A percentile compares a stretch with the other conserved stretches of the same genome.
Evolutionary conservation across 495 filamentous ascomycete species (phyloP).

Genomic region (Neurospora tetraspora): DNA sequence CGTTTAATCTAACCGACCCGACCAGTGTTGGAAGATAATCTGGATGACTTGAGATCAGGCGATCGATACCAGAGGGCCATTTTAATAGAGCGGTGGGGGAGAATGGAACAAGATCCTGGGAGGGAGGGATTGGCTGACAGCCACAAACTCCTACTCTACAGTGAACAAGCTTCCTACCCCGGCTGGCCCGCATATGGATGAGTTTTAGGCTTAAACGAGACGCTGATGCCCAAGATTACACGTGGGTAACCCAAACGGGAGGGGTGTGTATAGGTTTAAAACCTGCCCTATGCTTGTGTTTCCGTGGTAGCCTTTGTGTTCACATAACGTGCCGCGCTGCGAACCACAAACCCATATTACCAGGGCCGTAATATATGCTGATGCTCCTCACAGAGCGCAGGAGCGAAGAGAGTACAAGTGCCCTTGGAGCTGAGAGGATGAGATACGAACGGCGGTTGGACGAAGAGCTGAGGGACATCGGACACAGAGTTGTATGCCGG

Average conservation of each 20-base stretch:
- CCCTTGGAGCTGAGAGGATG: not conserved
- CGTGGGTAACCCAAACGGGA: constrained; percentile 2
- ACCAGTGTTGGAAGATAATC: constrained; percentile 7
- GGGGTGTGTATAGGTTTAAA: not conserved
- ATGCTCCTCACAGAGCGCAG: not conserved
- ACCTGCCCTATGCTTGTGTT: not conserved
- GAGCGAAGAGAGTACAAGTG: not conserved
- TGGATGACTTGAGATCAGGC: constrained; percentile 15
- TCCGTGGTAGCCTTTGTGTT: not conserved
- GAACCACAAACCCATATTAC: not conserved
- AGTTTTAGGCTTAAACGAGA: constrained; percentile 9
- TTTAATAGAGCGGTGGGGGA: constrained; percentile 2
- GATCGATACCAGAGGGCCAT: constrained; percentile 13
- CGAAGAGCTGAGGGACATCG: not conserved
- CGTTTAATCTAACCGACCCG: constrained; percentile 11
- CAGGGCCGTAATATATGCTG: not conserved
- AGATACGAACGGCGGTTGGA: not conserved
- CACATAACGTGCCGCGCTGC: not conserved
- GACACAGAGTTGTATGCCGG: not conserved
- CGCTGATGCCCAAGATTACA: constrained; percentile 10
- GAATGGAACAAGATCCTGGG: constrained; percentile 2
- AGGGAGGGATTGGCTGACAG: not conserved
- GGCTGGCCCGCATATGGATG: constrained; percentile 5
- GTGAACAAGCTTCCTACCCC: not conserved
- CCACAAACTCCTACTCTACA: not conserved